A percentile compares a stretch with the other conserved stretches of the same genome.
phyloP scores from a whole-genome alignment of 345 rosid species.

The Turritis glabra region DNA sequence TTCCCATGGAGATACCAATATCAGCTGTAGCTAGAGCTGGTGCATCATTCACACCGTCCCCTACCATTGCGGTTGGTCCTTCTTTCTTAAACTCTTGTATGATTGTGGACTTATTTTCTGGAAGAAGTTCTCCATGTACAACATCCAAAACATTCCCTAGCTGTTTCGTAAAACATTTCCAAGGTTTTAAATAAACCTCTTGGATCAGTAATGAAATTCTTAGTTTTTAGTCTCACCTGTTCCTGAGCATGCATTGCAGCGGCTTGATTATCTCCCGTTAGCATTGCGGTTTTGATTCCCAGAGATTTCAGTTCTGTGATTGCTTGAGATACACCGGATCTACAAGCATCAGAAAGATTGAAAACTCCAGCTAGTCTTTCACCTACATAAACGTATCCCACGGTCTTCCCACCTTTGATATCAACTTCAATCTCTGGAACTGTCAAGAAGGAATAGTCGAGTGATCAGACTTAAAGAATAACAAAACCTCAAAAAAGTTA shows the following conservation, averaged over 20 bases:
- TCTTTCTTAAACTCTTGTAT: slow-evolving; percentile 53
- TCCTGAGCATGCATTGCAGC: slow-evolving; percentile 72
- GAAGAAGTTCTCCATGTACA: slow-evolving; percentile 80
- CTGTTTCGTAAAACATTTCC: slow-evolving; percentile 38
- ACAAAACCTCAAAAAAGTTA: neutral
- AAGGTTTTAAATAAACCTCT: neutral
- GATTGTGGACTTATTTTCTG: slow-evolving; percentile 68
- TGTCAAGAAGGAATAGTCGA: slow-evolving; percentile 12
- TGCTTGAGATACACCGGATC: slow-evolving; percentile 74
- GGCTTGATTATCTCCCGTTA: slow-evolving; percentile 77
- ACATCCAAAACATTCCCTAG: slow-evolving; percentile 56
- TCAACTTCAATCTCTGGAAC: slow-evolving; percentile 47
- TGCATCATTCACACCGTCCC: slow-evolving; percentile 93
- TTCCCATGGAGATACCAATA: slow-evolving; percentile 93
- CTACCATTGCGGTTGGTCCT: slow-evolving; percentile 82
- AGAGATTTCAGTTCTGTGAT: slow-evolving; percentile 54
- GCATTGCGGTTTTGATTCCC: slow-evolving; percentile 69
- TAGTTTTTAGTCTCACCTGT: slow-evolving; percentile 47
- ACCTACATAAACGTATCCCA: slow-evolving; percentile 63
- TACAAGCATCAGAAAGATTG: slow-evolving; percentile 73
- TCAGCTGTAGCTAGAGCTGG: slow-evolving; percentile 91
- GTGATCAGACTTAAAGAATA: slow-evolving; percentile 13
- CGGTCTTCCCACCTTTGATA: slow-evolving; percentile 52
- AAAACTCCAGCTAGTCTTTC: slow-evolving; percentile 56
- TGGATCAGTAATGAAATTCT: neutral